Evolutionary conservation across 148 eudicot genomes (phyloP), one percentile per base, ranked within the genome.

Genomic region (Dysphania ambrosioides): DNA sequence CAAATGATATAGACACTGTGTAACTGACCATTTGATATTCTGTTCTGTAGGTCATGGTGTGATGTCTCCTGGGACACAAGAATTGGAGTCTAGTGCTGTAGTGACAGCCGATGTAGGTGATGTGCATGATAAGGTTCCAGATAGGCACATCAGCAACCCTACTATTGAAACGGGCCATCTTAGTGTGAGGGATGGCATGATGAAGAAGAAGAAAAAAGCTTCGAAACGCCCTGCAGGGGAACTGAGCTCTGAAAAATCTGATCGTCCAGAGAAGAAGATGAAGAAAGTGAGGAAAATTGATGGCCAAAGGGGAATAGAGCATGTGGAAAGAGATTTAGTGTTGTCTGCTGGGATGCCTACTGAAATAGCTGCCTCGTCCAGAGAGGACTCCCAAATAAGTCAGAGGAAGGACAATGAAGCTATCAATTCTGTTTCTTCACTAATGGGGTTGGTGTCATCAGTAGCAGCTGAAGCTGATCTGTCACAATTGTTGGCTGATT

Each of bases 201-300:
- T 29, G 38, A 86, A 85, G 80, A 89, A n/a, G n/a, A n/a, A 73
- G 70, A 87, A 84, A 81, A 76, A 75, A 60, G 72, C 74, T 49
- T 75, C 49, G 49, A 88, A 87, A 81, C 84, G 75, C 61, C 83
- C 79, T 38, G 72, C 55, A 29, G 87, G 77, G 62, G 88, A 86
- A 70, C n/a, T 70, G 70, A 78, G 41, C 64, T 36, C 80, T 72
- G 87, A 76, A 60, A 85, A 79, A 77, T 68, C 85, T 49, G 74
- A 42, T 49, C 27, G 51, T 16, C 70, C 51, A 59, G 67, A 73
- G 84, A 88, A 80, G 83, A 86, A 81, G 72, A 72, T 72, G 74
- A 87, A 79, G 78, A 90, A 86, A 78, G 66, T 69, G 70, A 85
- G 44, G 47, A 79, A 83, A 82, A 70, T 69, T 56, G 90, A 72